Evolutionary conservation across 768 basidiomycete genomes (phyloP), one percentile per base, ranked within the genome.

Genomic region (Daedalea quercina): DNA sequence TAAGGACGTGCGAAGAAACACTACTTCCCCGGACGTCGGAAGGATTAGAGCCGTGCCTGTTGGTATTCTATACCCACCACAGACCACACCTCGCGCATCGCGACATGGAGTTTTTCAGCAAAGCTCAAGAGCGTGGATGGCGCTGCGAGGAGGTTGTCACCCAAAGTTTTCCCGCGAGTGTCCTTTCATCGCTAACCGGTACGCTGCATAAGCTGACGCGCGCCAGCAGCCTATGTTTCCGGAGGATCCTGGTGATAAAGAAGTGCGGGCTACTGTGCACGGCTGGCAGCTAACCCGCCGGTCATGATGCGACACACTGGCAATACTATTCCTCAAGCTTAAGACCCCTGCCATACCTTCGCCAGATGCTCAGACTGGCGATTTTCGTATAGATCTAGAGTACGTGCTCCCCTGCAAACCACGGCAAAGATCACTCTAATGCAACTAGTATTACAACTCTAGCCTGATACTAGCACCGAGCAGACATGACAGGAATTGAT

Each of bases 41-140:
- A 1, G 3, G 15, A 2, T 6, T 59, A 2, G 56, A 61, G 22
- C 74, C 76, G 3, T 72, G 70, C 47, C 69, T 92, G 0, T 79
- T 94, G 1, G 89, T 93, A 1, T 95, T 96, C 68, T 94, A 88
- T 66, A 85, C 87, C 0, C 92, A 94, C 55, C 93, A 96, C 59
- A 78, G 88, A 0, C 94, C 94, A 0, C 86, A 87, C 54, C 76
- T 92, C 8, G 90, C 90, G 0, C 74, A 87, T 52, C 79, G 84
- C 12, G 94, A 96, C 61, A 80, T 94, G 73, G 76, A 77, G 2
- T 96, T 95, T 67, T 93, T 97, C 62, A 61, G 63, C 9, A 80
- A 78, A 60, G 90, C 89, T 2, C 63, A 70, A 31, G 67, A 65
- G 33, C 65, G 69, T 8, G 87, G 88, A 0, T 95, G 93, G 94